Conservation (phyloP, 1,139 yeast species). For the Yamadazyma sp. region DNA sequence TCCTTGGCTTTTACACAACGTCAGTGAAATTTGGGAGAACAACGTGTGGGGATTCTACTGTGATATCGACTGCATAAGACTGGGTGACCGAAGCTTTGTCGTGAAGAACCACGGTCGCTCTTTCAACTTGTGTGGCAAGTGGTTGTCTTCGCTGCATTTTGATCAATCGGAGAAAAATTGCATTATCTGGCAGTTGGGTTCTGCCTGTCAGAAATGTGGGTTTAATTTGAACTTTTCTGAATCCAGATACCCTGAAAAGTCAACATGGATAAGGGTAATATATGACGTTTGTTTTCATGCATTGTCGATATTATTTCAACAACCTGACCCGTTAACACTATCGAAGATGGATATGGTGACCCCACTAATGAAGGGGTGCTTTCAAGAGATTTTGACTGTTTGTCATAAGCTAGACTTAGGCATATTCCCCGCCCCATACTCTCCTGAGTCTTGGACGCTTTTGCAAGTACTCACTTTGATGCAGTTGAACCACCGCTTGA, state of each 20-base stretch:
- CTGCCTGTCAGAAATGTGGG: no score
- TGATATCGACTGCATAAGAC: conserved; percentile 17
- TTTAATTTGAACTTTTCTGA: no score
- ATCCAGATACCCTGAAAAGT: no score
- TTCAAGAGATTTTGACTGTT: conserved; percentile 19
- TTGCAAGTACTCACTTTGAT: conserved; percentile 14
- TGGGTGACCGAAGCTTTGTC: no score
- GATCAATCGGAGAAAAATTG: no score
- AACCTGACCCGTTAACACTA: conserved; percentile 18
- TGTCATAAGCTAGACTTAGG: conserved; percentile 8
- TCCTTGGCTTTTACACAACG: conserved; percentile 18
- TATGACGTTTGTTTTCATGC: conserved; percentile 18
- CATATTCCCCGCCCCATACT: conserved; percentile 11
- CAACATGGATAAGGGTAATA: conserved; percentile 9
- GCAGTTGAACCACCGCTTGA: conserved; percentile 12
- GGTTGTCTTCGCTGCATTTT: no score
- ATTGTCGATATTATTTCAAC: conserved; percentile 23
- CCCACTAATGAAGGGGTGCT: conserved; percentile 21
- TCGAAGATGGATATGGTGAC: conserved; percentile 8
- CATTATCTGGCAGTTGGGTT: no score
- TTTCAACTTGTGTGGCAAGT: no score
- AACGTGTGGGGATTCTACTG: conserved; percentile 12
- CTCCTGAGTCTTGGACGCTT: conserved; percentile 13
- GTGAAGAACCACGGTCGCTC: no score
- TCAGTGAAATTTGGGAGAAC: neutral